Base-by-base conservation (phyloP, 441 rosid genomes). In the Croton setiger region DNA sequence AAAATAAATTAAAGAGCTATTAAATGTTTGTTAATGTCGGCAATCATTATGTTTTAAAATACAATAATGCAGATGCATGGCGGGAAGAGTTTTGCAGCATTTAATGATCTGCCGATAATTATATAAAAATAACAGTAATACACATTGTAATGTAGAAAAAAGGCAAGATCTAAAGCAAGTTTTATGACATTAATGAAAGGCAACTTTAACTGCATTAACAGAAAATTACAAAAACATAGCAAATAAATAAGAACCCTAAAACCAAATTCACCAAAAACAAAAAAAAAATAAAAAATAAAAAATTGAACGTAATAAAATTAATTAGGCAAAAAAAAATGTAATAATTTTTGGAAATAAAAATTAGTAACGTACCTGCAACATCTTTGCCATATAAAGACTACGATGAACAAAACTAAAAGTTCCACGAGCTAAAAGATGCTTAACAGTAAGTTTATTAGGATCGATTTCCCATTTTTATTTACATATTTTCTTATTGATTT, bases 151-250 rank as follows among this genome's bases (percentile, higher is more conserved):
- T n/a, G 20, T 67, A 20, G 67, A 71, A 36, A 45, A 27, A 33
- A 47, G 51, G 96, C 91, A 33, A 90, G 88, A 76, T 90, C 96
- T 61, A 88, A 84, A 8, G 93, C 86, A 65, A 93, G 75, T 76
- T 87, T 89, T 27, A 86, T 78, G 49, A 93, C 91, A 62, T 83
- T 84, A 76, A 84, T 88, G 82, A 88, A 90, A 45, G 93, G 81
- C 49, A 90, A 72, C 73, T 90, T 53, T 45, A 63, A 63, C 55
- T 63, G 14, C n/a, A 3, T 27, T 27, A 27, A 27, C 2, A 27
- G 1, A 27, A 27, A 1, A 27, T 27, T 27, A 27, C 31, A 27
- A 15, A 18, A 15, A 11, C 0, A 4, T 35, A 57, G 5, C 7
- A 13, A 35, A 33, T 4, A 15, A 13, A 33, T 3, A 59, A 59